Conservation (phyloP, 306 rosid genomes). For the Cicer arietinum region DNA sequence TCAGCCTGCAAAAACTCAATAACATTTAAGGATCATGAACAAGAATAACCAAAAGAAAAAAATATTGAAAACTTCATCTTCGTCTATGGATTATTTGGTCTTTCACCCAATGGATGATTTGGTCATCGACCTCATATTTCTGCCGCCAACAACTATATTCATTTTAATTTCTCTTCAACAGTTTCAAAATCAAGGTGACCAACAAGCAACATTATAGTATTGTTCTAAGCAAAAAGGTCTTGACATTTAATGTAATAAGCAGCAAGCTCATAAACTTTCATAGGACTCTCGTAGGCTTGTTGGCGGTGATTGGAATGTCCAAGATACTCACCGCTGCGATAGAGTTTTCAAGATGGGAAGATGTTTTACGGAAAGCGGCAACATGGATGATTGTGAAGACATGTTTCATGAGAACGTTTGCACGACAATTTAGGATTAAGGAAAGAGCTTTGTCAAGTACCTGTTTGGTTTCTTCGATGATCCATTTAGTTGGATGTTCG, state of each 20-base stretch:
- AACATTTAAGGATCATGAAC: too few relatives aligned
- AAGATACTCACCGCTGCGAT: constrained; percentile 64
- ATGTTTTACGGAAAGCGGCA: constrained; percentile 62
- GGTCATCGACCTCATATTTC: background rate
- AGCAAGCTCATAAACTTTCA: constrained; percentile 68
- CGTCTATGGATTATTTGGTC: background rate
- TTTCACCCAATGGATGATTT: constrained; percentile 50
- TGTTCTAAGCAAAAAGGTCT: constrained; percentile 73
- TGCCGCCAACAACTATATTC: background rate
- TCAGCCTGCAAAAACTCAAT: too few relatives aligned
- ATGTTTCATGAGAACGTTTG: constrained; percentile 58
- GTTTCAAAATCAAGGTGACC: constrained; percentile 83
- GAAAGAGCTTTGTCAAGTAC: constrained; percentile 67
- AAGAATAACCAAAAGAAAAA: too few relatives aligned
- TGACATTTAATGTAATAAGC: constrained; percentile 70
- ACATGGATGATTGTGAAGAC: constrained; percentile 77
- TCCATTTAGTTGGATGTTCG: constrained; percentile 78
- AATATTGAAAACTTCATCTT: too few relatives aligned
- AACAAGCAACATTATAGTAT: constrained; percentile 66
- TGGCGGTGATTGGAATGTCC: constrained; percentile 71
- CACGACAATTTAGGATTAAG: constrained; percentile 69
- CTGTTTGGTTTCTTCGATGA: constrained; percentile 76
- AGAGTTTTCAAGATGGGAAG: constrained; percentile 64
- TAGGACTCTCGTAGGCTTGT: constrained; percentile 79
- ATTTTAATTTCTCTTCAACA: constrained; percentile 45